Evolutionary conservation across 139 green algal species (phyloP), one percentile per base, ranked within the genome.

Genomic region (Yamagishiella unicocca): DNA sequence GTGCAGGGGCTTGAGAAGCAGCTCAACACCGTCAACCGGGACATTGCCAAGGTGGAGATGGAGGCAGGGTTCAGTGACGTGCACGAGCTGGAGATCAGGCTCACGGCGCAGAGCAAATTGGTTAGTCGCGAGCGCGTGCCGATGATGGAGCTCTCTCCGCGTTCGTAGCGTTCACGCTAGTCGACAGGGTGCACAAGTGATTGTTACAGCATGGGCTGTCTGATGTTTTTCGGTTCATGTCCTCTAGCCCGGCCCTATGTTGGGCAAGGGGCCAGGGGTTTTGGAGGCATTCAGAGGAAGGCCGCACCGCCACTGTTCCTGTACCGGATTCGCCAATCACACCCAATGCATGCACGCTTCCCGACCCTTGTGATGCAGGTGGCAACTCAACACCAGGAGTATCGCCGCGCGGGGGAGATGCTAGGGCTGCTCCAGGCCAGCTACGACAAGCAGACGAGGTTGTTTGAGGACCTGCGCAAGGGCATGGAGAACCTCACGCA

Each of bases 381-480:
- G 29, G 73, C 29, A 29, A 64, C 73, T 1, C 31, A 35, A 35
- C 6, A 17, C 17, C 66, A 35, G 2, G 33, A 35, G 24, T 46
- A 62, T 55, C n/a, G 31, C 19, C 53, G 38, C 46, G 61, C 55
- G 54, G 21, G 50, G 67, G 27, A 45, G 21, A 35, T 50, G 12
- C 43, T 89, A 61, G 33, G 45, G 29, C 43, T 61, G 31, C n/a
- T 86, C 33, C 25, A 76, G 10, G 24, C 50, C 62, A 77, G n/a
- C 78, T 62, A 85, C 42, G 35, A 46, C 29, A 61, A 45, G 14
- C 89, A 87, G 55, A 46, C 45, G 71, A n/a, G 53, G 25, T 64
- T n/a, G 31, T 91, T 81, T 54, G 46, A 78, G 37, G 29, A 31
- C 61, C 79, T 90, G 62, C 85, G 85, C 73, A 68, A 64, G 50